A percentile compares a stretch with the other conserved stretches of the same genome.
These are phyloP conservation scores for Colletotrichum noveboracense DNA, from an alignment of 2,329 filamentous ascomycete genomes.

Conservation along the genomic window DNA sequence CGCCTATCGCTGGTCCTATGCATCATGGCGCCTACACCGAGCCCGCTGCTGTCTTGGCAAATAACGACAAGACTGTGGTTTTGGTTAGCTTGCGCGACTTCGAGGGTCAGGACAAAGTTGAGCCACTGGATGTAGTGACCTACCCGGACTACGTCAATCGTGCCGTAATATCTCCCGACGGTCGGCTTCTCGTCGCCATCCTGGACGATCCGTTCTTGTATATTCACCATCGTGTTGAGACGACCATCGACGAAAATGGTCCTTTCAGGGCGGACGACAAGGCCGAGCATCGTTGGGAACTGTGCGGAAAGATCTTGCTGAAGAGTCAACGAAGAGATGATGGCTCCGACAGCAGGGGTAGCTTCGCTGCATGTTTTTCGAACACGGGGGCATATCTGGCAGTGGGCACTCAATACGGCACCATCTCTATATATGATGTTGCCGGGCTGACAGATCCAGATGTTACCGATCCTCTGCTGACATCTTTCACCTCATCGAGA, in stretches of 20 bases:
- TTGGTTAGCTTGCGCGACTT: constrained; percentile 78
- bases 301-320: constrained; percentile 57
- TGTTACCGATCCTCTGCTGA: constrained; percentile 67
- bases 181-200: constrained; percentile 78
- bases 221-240: constrained; percentile 69
- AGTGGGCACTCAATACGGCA: constrained; percentile 80
- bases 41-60: constrained; percentile 76
- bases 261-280: constrained; percentile 27
- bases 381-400: constrained; percentile 74
- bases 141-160: constrained; percentile 92
- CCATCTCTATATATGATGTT: constrained; percentile 76
- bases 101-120: constrained; percentile 42
- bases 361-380: constrained; percentile 82
- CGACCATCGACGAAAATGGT: constrained; percentile 33
- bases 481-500: constrained; percentile 79
- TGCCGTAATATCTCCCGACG: constrained; percentile 91
- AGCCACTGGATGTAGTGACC: constrained; percentile 72
- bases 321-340: constrained; percentile 63
- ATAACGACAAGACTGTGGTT: constrained; percentile 90
- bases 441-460: constrained; percentile 47
- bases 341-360: constrained; percentile 63
- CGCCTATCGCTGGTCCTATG: constrained; percentile 39
- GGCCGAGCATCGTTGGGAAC: constrained; percentile 53
- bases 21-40: constrained; percentile 47
- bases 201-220: constrained; percentile 88